A percentile compares a stretch with the other conserved stretches of the same genome.
phyloP scores from a whole-genome alignment of 164 flowering plant species.

The Magnolia changhungtana region DNA sequence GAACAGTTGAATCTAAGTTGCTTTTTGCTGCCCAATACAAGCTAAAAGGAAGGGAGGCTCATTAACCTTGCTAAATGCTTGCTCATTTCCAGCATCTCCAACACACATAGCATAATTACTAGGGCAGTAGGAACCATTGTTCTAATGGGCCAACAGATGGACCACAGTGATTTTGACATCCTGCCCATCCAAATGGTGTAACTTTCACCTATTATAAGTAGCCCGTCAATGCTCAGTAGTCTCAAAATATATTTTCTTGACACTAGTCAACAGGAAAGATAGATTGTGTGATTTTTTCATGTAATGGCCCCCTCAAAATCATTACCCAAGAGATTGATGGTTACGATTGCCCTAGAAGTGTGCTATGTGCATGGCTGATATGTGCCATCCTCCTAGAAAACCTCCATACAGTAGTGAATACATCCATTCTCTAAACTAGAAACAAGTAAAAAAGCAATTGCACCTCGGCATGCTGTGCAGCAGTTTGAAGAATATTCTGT shows the following conservation, averaged over 20 bases:
- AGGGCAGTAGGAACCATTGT: too few relatives aligned
- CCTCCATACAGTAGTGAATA: not conserved
- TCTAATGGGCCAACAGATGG: too few relatives aligned
- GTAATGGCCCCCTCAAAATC: not conserved
- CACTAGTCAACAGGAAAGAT: not conserved
- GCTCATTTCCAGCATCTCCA: too few relatives aligned
- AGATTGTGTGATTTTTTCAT: not conserved
- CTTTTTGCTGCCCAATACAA: too few relatives aligned
- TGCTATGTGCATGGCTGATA: not conserved
- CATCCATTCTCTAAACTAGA: not conserved
- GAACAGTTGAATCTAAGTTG: too few relatives aligned
- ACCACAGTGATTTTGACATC: too few relatives aligned
- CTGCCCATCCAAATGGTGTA: too few relatives aligned
- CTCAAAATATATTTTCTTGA: not conserved
- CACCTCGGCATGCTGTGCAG: constrained; percentile 35
- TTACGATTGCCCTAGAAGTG: not conserved
- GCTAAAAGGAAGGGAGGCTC: too few relatives aligned
- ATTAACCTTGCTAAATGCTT: too few relatives aligned
- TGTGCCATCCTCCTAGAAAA: not conserved
- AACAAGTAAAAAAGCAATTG: not conserved
- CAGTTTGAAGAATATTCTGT: constrained; percentile 20
- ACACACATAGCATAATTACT: too few relatives aligned
- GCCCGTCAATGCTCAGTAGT: too few relatives aligned
- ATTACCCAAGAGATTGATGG: not conserved
- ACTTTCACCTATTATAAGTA: too few relatives aligned